These are phyloP conservation scores for Lasiosphaeria hispida DNA, from an alignment of 495 filamentous ascomycete species.

Conservation along the genomic window DNA sequence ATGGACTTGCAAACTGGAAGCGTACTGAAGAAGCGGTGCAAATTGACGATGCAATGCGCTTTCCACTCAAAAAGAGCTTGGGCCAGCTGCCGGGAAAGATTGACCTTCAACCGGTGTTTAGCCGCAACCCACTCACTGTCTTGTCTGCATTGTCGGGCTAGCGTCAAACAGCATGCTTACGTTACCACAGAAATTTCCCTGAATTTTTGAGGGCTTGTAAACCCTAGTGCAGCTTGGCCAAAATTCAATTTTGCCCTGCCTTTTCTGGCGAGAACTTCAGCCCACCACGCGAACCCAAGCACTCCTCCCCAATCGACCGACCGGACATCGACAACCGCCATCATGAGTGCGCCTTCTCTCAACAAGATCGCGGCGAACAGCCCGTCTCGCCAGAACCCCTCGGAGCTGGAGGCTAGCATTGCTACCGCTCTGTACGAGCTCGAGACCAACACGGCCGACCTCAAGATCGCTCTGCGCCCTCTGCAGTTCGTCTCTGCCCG, in stretches of 20 bases:
- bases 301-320: conserved; percentile 19
- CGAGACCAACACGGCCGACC: conserved; percentile 95
- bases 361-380: conserved; percentile 98
- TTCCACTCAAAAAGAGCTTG: background rate
- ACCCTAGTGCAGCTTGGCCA: conserved; percentile 24
- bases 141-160: background rate
- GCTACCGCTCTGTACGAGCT: conserved; percentile 94
- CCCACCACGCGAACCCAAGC: conserved; percentile 14
- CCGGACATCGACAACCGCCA: conserved; percentile 39
- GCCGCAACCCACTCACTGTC: conserved; percentile 19
- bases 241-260: conserved; percentile 7
- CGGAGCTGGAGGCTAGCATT: conserved; percentile 91
- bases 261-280: conserved; percentile 8
- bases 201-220: conserved; percentile 28
- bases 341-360: conserved; percentile 60
- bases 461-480: conserved; percentile 87
- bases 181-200: background rate
- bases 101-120: conserved; percentile 20
- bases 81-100: conserved; percentile 37
- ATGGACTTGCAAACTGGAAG: too few relatives aligned
- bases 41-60: too few relatives aligned
- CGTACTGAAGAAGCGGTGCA: too few relatives aligned
- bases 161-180: background rate
- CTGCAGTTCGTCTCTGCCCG: conserved; percentile 96
- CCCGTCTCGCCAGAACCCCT: conserved; percentile 87